Evolutionary conservation across 495 filamentous ascomycete species (phyloP), one percentile per base, ranked within the genome.

Genomic region (Penicillium angulare): DNA sequence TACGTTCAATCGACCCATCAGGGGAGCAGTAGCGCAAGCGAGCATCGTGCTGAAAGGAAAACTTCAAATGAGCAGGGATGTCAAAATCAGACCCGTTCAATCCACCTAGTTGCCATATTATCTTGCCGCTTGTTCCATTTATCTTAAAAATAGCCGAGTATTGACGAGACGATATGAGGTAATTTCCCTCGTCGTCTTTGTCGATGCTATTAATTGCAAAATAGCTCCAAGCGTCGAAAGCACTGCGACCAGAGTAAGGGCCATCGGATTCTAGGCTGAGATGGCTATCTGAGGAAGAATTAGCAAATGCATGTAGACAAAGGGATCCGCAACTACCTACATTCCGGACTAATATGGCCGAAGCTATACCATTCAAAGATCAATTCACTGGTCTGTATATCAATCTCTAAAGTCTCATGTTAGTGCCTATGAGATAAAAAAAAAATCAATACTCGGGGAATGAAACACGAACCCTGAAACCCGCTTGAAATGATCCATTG

Each of bases 41-140:
- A 3, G 38, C 38, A n/a, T 40, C 3, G 20, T 40, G 38, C 10
- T 40, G 38, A 1, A 12, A 23, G 9, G 33, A 20, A 43, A 43
- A 27, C 4, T 31, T 24, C 15, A 7, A 29, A 17, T 9, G 8
- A 31, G 41, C 12, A 16, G 13, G 17, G n/a, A 16, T 43, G 3
- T n/a, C 5, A 15, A 47, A 35, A 23, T 18, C 10, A 5, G 38
- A 40, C 7, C 9, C 2, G 0, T 40, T 10, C n/a, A 5, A 1
- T 35, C 36, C 79, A 21, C 73, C 63, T 43, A 82, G 55, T 15
- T 67, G 69, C 79, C 79, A 82, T 32, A 79, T 69, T 31, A 81
- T 68, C 5, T 56, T 55, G 10, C 79, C 77, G 42, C 74, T 65
- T 23, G 66, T 73, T n/a, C 75, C 76, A 31, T 72, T 75, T 53